Evolutionary conservation across 306 rosid species (phyloP), one percentile per base, ranked within the genome.

Genomic region (Prunus fruticosa): DNA sequence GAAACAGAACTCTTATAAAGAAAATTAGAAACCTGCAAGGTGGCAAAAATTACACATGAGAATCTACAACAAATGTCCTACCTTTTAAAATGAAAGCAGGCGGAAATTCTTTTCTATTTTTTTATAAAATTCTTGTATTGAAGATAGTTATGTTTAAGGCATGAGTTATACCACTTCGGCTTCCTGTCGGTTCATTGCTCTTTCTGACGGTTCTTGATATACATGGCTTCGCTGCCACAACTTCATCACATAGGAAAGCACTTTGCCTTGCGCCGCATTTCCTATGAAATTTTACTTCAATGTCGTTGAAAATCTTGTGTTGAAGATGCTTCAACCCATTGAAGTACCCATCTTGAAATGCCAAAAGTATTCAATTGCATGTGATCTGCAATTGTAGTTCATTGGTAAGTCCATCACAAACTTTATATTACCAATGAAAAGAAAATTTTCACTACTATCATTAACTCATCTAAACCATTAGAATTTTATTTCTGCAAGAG

Each of bases 371-470:
- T 84, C 84, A 77, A 81, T 80, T 81, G 82, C 83, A 81, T 19
- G 82, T 76, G 32, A 84, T 82, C 85, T 84, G 87, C 85, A 77
- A 68, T 22, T 56, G 16, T 7, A 58, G 28, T 46, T 32, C 63
- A 67, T 34, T 30, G 20, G 54, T 22, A 58, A 71, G 69, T 30
- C 7, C 23, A 64, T 76, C 66, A 25, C 46, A 63, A 22, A 41
- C 38, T 64, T 28, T 62, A 57, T 41, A 51, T 28, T 27, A 61
- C 54, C 25, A 27, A 18, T 23, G 65, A 28, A 8, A 23, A 58
- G 20, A 27, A 53, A 25, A 46, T 6, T 3, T 58, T n/a, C 10
- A 68, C 23, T 27, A 34, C 5, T 47, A 25, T 65, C 67, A 69
- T 10, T 9, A 38, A 46, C 27, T 57, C 27, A 45, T 25, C 58